Percentiles rank a stretch among this genome's conserved stretches.
phyloP scores from a whole-genome alignment of 2,329 filamentous ascomycete genomes.

The Volutella citrinella region DNA sequence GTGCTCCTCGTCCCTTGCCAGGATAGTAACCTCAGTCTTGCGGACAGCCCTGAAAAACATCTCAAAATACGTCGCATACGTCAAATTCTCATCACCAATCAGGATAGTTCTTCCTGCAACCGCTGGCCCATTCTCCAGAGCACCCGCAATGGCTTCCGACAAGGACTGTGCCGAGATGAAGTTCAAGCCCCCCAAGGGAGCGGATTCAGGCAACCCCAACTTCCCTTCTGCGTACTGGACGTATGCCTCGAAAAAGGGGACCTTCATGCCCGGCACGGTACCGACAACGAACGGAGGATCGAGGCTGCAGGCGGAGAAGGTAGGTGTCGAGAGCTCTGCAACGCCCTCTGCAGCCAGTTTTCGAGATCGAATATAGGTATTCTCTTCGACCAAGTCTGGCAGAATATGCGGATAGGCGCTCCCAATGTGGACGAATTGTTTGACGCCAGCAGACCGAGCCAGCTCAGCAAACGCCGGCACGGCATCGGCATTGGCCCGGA shows the following conservation, averaged over 20 bases:
- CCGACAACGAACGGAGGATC: not conserved
- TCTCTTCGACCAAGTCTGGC: not conserved
- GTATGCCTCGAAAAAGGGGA: not conserved
- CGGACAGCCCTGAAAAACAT: not conserved
- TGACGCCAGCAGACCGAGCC: not conserved
- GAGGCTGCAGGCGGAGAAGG: not conserved
- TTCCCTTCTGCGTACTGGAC: not conserved
- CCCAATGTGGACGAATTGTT: not conserved
- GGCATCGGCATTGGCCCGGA: not conserved
- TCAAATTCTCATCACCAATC: not conserved
- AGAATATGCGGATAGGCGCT: not conserved
- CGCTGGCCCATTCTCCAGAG: not conserved
- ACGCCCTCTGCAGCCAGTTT: not conserved
- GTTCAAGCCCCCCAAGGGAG: not conserved
- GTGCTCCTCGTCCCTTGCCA: not conserved
- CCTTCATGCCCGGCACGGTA: not conserved
- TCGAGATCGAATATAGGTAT: not conserved
- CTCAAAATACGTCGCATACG: not conserved
- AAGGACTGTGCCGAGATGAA: not conserved
- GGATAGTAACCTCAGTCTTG: not conserved
- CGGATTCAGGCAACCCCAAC: not conserved
- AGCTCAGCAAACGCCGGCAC: not conserved
- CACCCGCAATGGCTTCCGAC: not conserved
- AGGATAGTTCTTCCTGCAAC: not conserved
- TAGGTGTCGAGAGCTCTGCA: not conserved